Conservation (phyloP, 768 basidiomycete genomes). For the Suillus hirtellus region DNA sequence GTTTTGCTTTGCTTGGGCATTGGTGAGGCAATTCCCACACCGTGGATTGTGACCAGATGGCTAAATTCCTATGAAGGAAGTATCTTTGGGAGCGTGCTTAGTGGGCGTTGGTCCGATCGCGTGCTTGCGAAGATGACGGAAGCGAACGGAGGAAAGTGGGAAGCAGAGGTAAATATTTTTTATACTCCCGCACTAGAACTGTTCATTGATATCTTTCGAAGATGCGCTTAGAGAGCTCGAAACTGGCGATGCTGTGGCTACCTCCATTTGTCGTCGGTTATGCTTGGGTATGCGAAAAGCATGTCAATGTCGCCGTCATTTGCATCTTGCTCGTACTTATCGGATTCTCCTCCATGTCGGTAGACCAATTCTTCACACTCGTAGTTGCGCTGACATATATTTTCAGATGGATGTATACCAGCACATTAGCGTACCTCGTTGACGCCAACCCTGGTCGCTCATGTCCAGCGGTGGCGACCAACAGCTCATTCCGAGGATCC, state of each 20-base stretch:
- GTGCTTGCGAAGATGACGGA: conserved; percentile 43
- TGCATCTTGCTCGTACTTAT: conserved; percentile 70
- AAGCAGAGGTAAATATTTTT: conserved; percentile 60
- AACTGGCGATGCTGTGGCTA: conserved; percentile 48
- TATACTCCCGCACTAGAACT: not conserved
- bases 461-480: conserved; percentile 71
- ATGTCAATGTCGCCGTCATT: conserved; percentile 65
- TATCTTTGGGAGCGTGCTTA: conserved; percentile 52
- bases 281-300: conserved; percentile 71
- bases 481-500: conserved; percentile 73
- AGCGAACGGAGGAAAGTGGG: conserved; percentile 46
- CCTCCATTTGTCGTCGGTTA: conserved; percentile 66
- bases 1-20: conserved; percentile 74
- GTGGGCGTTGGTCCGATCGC: conserved; percentile 62
- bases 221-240: conserved; percentile 73
- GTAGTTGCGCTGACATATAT: conserved; percentile 3
- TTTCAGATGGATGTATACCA: conserved; percentile 51
- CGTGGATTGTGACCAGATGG: not conserved
- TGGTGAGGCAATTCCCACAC: conserved; percentile 39
- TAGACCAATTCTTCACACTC: conserved; percentile 1
- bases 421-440: conserved; percentile 78
- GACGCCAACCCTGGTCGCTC: conserved; percentile 85
- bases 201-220: conserved; percentile 26
- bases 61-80: conserved; percentile 34
- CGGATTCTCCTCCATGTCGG: conserved; percentile 59